Evolutionary conservation across 2,329 filamentous ascomycete genomes (phyloP), one percentile per base, ranked within the genome.

Genomic region (Aurifilum marmelostoma): DNA sequence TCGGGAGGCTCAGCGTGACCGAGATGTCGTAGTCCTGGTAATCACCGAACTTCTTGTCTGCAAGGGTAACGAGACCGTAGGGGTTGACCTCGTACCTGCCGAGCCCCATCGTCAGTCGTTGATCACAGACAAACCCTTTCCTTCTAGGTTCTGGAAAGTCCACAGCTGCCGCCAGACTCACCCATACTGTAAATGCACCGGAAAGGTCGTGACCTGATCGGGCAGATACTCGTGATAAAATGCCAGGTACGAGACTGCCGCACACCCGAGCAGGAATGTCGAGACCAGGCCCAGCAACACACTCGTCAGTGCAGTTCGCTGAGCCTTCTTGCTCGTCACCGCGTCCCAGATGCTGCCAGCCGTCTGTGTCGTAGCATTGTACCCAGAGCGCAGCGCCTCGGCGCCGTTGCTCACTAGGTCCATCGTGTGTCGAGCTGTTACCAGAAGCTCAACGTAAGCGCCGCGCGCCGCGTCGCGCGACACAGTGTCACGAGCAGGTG

Each of bases 21-120:
- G 87, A 85, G 56, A 99, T 86, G 78, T 98, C 94, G 83, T 99
- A 99, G 62, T 90, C 86, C 78, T 97, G 95, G 61, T 88, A 84
- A 24, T 88, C 83, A 73, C 91, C 88, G 71, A 96, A 81, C 61
- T 87, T 83, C 21, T 82, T 78, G 1, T 71, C 72, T n/a, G 79
- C 75, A 41, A 89, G 79, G 34, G 82, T 78, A 16, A 82, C 78
- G 63, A 87, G 75, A 68, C 83, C 86, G 71, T 84, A 88, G 0
- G 87, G 87, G 69, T 88, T 83, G n/a, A 76, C 70, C 8, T 83
- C 83, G 70, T 82, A 81, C 60, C 84, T 87, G 67, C 41, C 6
- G 12, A 9, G 41, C 29, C 41, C 21, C 21, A 11, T 29, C 72
- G 41, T 70, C 63, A 68, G 56, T 39, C 41, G 27, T 3, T 37